Evolutionary conservation across 2,329 filamentous ascomycete species (phyloP), one percentile per base, ranked within the genome.

Genomic region (Fusarium annulatum): DNA sequence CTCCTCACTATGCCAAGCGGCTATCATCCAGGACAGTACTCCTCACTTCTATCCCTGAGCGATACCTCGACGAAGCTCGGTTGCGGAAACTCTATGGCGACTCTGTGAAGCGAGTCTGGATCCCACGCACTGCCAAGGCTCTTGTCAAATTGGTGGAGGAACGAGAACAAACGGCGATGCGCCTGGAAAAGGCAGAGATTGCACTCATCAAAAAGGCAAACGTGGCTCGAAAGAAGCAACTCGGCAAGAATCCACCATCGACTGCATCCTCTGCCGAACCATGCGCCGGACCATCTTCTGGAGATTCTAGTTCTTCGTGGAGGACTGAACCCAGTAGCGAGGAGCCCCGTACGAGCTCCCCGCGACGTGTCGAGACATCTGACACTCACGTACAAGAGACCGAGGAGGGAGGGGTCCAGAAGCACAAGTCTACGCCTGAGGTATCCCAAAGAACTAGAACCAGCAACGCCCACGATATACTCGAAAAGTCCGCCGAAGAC

Each of bases 11-110:
- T 80, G 89, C 94, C 60, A 92, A 92, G 78, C 93, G 95, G 64
- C 91, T 98, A 51, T 98, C 96, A 4, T 96, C 95, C 5, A 91
- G 94, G 61, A 98, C 95, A 3, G 93, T 98, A 2, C 90, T 99
- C 18, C 95, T 97, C 82, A 93, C 94, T 5, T 93, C 94, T 5
- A 94, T 98, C 3, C 96, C 96, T 5, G 84, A 90, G 26, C 85
- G 90, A 12, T 97, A 97, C 73, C 88, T 96, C 59, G 89, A 94
- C 76, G 91, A 95, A 81, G 86, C 87, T n/a, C 92, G 90, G 76
- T 85, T 98, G 62, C 90, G 93, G 70, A 90, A 90, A 75, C 91
- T 97, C 73, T 97, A 98, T 78, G 94, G 95, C 34, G 87, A 93
- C 30, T 89, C 93, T 19, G 94, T 97, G 43, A 93, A 93, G 82